Conservation (phyloP, 2,329 filamentous ascomycete genomes). For the Rosellinia necatrix region DNA sequence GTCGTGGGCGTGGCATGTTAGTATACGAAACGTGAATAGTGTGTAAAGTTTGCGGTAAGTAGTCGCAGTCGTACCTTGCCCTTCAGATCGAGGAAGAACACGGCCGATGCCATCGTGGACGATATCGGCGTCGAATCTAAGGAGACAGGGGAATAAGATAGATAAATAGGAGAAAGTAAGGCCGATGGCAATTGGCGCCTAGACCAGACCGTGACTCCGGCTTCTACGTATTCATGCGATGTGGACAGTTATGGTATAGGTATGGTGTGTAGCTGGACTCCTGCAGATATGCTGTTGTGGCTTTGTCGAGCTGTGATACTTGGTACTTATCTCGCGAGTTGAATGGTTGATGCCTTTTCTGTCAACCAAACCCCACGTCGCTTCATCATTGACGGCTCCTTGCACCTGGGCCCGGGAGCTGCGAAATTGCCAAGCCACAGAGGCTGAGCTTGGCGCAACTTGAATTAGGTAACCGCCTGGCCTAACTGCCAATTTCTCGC, state of each 20-base stretch:
- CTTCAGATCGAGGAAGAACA: constrained; percentile 99
- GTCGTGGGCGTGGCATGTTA: constrained; percentile 19
- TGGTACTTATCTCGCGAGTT: too few species aligned
- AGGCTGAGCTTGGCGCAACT: neutral
- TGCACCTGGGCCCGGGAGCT: neutral
- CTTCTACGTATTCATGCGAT: constrained; percentile 22
- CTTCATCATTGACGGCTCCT: constrained; percentile 13
- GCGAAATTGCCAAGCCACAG: constrained; percentile 23
- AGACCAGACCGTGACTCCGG: constrained; percentile 33
- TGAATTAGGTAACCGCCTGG: neutral
- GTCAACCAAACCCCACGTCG: constrained; percentile 29
- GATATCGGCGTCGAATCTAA: constrained; percentile 34
- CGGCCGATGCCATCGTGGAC: constrained; percentile 84
- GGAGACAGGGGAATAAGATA: constrained; percentile 21
- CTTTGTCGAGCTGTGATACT: constrained; percentile 13
- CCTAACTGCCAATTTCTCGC: neutral
- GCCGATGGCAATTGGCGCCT: constrained; percentile 39
- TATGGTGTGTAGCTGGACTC: constrained; percentile 12
- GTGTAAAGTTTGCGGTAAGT: neutral
- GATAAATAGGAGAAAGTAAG: constrained; percentile 27
- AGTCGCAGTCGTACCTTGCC: constrained; percentile 75
- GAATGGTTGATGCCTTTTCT: constrained; percentile 16
- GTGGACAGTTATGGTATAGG: constrained; percentile 1
- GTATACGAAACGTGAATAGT: neutral
- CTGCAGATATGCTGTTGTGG: constrained; percentile 12